Percentiles rank a stretch among this genome's conserved stretches.
These are phyloP conservation scores for Arachis hypogaea DNA, from an alignment of 306 rosid genomes.

Conservation along the genomic window DNA sequence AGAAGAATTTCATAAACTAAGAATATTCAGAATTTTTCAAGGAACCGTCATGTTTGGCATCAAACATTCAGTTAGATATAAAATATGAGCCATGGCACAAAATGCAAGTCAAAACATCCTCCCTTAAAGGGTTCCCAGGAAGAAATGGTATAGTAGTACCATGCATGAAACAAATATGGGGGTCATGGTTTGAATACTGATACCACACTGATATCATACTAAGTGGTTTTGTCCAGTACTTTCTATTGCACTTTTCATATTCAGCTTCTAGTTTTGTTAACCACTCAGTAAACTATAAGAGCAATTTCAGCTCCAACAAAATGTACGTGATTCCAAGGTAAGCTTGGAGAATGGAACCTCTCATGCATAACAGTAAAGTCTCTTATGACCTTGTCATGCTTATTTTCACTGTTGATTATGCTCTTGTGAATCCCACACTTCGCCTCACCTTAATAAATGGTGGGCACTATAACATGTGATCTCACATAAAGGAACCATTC, in stretches of 20 bases:
- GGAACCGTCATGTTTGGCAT: not conserved
- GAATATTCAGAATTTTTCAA: conserved; percentile 5
- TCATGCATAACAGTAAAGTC: too few relatives aligned
- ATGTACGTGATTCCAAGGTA: conserved; percentile 1
- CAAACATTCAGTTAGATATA: conserved; percentile 18
- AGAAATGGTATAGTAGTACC: not conserved
- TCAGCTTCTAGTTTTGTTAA: too few relatives aligned
- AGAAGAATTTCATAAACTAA: conserved; percentile 37
- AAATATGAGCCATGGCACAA: not conserved
- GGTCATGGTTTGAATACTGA: not conserved
- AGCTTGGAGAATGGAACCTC: not conserved
- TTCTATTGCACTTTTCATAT: not conserved
- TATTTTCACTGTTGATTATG: too few relatives aligned
- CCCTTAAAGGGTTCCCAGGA: conserved; percentile 5
- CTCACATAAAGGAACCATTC: too few relatives aligned
- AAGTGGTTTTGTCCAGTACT: conserved; percentile 11
- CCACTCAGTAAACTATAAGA: too few relatives aligned
- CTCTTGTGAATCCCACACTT: too few relatives aligned
- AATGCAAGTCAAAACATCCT: conserved; percentile 11
- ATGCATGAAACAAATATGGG: too few relatives aligned
- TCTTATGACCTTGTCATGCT: too few relatives aligned
- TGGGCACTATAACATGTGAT: too few relatives aligned
- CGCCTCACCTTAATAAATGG: too few relatives aligned
- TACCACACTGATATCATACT: not conserved
- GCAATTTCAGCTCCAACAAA: not conserved